Evolutionary conservation across 495 filamentous ascomycete genomes (phyloP).

Genomic region (Daldinia caldariorum): DNA sequence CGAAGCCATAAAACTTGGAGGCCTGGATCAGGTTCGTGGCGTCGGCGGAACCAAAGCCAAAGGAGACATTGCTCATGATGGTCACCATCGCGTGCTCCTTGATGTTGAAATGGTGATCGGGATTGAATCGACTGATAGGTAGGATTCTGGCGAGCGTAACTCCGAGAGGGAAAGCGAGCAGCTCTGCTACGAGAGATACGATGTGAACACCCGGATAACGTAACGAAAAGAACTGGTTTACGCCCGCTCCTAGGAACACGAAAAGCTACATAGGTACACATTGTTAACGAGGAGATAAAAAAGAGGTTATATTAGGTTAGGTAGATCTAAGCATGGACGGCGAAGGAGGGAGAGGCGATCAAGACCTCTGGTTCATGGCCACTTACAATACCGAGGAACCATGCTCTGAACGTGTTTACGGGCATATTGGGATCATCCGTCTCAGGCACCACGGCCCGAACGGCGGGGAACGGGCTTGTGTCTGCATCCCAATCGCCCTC

Average conservation of each 20-base stretch:
- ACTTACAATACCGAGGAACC: slow-evolving; percentile 45
- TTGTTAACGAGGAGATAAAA: slow-evolving; percentile 1
- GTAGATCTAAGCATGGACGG: not conserved
- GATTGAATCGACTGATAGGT: slow-evolving; percentile 48
- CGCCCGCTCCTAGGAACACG: slow-evolving; percentile 45
- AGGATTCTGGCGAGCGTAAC: slow-evolving; percentile 38
- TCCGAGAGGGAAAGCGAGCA: slow-evolving; percentile 44
- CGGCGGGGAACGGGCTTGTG: slow-evolving; percentile 52
- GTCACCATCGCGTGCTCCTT: slow-evolving; percentile 55
- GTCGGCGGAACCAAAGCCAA: slow-evolving; percentile 52
- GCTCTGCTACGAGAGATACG: slow-evolving; percentile 41
- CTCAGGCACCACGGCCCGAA: slow-evolving; percentile 54
- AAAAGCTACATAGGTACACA: slow-evolving; percentile 28
- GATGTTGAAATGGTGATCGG: slow-evolving; percentile 53
- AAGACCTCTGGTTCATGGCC: not conserved
- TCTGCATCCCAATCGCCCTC: slow-evolving; percentile 50
- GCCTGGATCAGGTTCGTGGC: slow-evolving; percentile 60
- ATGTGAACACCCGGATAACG: slow-evolving; percentile 46
- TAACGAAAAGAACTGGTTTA: slow-evolving; percentile 46
- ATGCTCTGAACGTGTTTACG: slow-evolving; percentile 47
- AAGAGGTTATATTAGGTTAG: not conserved
- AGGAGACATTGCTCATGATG: slow-evolving; percentile 48
- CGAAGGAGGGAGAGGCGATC: no score
- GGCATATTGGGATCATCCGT: slow-evolving; percentile 47
- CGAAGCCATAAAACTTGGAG: slow-evolving; percentile 56